phyloP scores from a whole-genome alignment of 164 flowering plant genomes.

The Sedum album region DNA sequence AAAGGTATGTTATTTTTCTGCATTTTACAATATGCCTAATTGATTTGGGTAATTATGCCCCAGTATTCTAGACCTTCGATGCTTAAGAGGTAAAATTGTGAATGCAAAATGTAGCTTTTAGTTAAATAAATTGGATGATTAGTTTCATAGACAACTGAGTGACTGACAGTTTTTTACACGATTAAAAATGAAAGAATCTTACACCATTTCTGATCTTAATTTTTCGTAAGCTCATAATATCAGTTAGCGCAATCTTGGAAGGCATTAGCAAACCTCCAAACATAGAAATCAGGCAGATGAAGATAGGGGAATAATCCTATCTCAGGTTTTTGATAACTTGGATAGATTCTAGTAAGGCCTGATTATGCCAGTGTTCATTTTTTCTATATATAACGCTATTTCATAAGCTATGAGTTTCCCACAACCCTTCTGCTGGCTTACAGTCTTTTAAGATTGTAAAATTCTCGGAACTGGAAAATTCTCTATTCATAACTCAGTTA shows the following conservation, averaged over 20 bases:
- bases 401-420: neutral
- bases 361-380: too few species aligned
- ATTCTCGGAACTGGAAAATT: neutral
- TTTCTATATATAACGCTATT: too few species aligned
- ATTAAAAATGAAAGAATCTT: neutral
- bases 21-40: neutral
- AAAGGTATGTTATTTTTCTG: conserved; percentile 37
- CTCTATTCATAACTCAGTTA: too few species aligned
- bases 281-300: neutral
- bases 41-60: neutral
- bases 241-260: neutral
- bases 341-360: neutral
- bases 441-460: neutral
- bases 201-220: neutral
- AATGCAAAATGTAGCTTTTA: too few species aligned
- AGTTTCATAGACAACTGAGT: neutral
- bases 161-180: neutral
- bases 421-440: neutral
- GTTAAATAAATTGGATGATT: neutral
- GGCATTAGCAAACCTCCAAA: neutral
- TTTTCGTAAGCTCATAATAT: neutral
- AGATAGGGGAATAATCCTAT: neutral
- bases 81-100: too few species aligned
- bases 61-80: neutral
- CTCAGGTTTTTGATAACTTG: neutral